Evolutionary conservation across 169 alveolate genomes (phyloP), one percentile per base, ranked within the genome.

Genomic region (Plasmodium ovale): DNA sequence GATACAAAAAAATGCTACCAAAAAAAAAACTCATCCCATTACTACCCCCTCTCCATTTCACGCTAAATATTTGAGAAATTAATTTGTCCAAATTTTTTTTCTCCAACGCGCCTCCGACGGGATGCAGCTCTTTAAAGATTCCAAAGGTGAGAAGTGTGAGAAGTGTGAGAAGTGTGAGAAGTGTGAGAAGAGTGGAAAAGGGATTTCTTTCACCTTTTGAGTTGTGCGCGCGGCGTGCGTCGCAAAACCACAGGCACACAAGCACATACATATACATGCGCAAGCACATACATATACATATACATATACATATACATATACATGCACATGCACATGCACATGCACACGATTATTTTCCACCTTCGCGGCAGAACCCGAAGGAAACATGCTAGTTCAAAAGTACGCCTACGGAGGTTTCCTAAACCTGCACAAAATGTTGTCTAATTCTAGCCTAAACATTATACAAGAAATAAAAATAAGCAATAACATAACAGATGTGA

Each of bases 361-460:
- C n/a, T n/a, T n/a, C n/a, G 6, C 85, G 19, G 33, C 25, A 49
- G 84, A 64, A 33, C 67, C 44, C 29, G 31, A 31, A 35, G 72
- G 71, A 16, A 82, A 67, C 49, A 35, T 65, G 71, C n/a, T 39
- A 1, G 60, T 82, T 51, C 90, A 65, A 25, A 82, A 69, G 58
- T 65, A 65, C n/a, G 47, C 90, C 29, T 82, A 82, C 49, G 84
- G 82, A 33, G 84, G 90, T 2, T 59, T 82, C 33, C 27, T 82
- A 56, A 33, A 82, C 39, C 23, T 82, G 35, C 90, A 82, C 31
- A 65, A 82, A 19, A 12, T 10, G n/a, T 51, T 82, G 23, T 54
- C 62, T 39, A 65, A 82, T 37, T 54, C 47, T n/a, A 64, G n/a
- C 14, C 23, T 64, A 14, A 64, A 39, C 59, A 35, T 82, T 5